Percentiles rank a stretch among this genome's conserved stretches.
Conservation (phyloP, 768 basidiomycete genomes). For the Pisolithus tinctorius region DNA sequence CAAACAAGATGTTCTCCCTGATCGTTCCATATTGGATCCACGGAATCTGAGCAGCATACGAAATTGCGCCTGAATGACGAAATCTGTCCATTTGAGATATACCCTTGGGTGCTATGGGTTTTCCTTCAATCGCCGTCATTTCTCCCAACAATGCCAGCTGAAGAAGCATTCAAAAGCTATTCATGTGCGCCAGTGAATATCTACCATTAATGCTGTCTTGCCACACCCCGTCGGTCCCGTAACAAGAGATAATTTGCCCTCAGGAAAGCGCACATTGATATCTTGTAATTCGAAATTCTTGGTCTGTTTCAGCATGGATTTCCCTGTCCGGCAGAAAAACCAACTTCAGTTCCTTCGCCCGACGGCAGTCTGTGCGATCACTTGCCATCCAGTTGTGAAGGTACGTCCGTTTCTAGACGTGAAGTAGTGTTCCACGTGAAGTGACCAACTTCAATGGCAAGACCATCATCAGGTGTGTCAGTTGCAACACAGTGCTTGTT, state of each 20-base stretch:
- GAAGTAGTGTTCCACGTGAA: conserved; percentile 42
- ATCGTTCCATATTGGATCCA: conserved; percentile 71
- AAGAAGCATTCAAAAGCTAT: not conserved
- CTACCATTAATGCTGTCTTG: conserved; percentile 41
- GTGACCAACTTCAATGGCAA: conserved; percentile 44
- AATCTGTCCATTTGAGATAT: conserved; percentile 38
- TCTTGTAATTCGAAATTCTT: conserved; percentile 34
- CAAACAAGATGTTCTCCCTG: conserved; percentile 77
- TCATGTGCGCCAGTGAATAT: not conserved
- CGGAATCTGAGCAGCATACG: conserved; percentile 68
- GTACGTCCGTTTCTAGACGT: too few species aligned
- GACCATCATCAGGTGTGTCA: conserved; percentile 20
- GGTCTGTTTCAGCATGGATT: not conserved
- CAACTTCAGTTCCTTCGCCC: not conserved
- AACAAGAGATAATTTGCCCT: conserved; percentile 40
- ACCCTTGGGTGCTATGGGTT: conserved; percentile 37
- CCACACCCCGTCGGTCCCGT: conserved; percentile 44
- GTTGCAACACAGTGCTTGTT: not conserved
- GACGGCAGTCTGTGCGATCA: too few species aligned
- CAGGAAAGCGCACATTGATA: conserved; percentile 40
- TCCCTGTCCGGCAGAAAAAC: conserved; percentile 9
- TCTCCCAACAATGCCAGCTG: conserved; percentile 35
- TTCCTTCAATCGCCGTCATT: conserved; percentile 31
- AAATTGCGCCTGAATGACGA: conserved; percentile 31
- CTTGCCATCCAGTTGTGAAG: too few species aligned